Evolutionary conservation across 176 grass and related monocot genomes (phyloP).

Genomic region (Cenchrus purpureus): DNA sequence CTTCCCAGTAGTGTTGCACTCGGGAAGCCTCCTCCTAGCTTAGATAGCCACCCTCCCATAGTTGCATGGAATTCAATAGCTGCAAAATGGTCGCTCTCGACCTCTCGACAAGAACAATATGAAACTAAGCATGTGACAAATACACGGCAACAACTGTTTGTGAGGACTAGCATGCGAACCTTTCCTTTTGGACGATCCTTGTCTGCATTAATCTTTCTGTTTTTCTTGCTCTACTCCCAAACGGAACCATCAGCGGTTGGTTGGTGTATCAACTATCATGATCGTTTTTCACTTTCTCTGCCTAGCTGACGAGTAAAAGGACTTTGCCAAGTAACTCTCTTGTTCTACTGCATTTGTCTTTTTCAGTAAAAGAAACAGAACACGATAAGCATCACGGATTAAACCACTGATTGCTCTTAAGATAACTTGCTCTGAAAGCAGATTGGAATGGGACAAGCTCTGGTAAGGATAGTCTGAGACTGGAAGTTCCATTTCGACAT

Average conservation of each 20-base stretch:
- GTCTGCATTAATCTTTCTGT: background rate
- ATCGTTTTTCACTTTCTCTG: background rate
- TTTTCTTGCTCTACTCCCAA: background rate
- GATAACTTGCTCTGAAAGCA: background rate
- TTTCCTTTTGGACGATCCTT: conserved; percentile 11
- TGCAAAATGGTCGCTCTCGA: background rate
- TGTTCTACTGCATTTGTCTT: background rate
- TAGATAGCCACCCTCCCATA: background rate
- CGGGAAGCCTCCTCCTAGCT: background rate
- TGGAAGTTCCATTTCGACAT: background rate
- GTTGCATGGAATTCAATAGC: background rate
- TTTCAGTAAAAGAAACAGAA: background rate
- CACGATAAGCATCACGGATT: background rate
- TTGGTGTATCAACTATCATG: background rate
- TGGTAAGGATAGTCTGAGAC: background rate
- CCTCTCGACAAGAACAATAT: background rate
- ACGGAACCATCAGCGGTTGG: background rate
- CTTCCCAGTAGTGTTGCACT: too few species aligned
- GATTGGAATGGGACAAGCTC: background rate
- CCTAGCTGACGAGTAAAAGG: background rate
- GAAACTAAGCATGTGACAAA: background rate
- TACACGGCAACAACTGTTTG: background rate
- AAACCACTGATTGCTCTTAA: background rate
- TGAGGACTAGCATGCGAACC: background rate
- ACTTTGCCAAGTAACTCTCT: background rate